Conservation (phyloP, 176 grass and related monocot genomes). For the Triticum turgidum region DNA sequence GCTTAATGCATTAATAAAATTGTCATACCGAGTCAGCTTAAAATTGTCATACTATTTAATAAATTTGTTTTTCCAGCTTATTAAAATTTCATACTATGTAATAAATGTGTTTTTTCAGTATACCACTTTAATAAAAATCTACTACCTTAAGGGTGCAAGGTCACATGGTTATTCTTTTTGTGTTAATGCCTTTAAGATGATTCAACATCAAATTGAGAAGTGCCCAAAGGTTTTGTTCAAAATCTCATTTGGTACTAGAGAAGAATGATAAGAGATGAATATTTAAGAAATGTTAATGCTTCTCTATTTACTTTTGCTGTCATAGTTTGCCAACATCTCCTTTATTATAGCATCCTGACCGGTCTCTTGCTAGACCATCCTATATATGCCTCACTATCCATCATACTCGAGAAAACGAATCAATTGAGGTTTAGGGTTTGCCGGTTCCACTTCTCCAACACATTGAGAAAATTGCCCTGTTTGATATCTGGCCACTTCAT, state of each 20-base stretch:
- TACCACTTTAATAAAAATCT: too few species aligned
- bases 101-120: too few species aligned
- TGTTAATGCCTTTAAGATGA: neutral
- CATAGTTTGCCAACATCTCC: neutral
- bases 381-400: neutral
- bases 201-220: neutral
- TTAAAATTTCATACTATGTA: too few species aligned
- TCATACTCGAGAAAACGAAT: neutral
- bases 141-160: too few species aligned
- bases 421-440: neutral
- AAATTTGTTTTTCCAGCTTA: too few species aligned
- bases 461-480: neutral
- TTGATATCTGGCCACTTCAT: neutral
- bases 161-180: neutral
- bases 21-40: too few species aligned
- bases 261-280: neutral
- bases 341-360: neutral
- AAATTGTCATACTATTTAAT: too few species aligned
- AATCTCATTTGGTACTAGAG: neutral
- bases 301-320: neutral
- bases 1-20: too few species aligned
- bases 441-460: neutral
- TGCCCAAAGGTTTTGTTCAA: neutral
- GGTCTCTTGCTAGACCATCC: neutral
- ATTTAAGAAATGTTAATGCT: neutral